These are phyloP conservation scores for Fusarium palustre DNA, from an alignment of 2,329 filamentous ascomycete species.

Conservation along the genomic window DNA sequence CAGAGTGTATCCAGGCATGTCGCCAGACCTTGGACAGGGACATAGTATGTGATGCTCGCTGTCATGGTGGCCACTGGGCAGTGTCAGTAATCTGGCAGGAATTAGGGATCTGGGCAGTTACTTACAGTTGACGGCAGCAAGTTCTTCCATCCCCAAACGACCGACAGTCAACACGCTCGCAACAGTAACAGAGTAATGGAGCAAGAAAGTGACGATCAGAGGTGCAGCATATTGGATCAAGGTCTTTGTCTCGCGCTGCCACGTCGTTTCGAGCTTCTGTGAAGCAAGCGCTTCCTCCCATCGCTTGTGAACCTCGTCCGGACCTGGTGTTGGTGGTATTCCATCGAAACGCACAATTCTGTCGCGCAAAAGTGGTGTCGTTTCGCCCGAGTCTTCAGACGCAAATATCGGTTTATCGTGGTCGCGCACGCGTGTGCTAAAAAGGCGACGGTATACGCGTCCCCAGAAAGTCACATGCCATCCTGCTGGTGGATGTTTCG, in stretches of 20 bases:
- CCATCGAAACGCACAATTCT: slow-evolving; percentile 8
- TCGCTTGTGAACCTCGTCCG: slow-evolving; percentile 36
- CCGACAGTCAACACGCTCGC: slow-evolving; percentile 80
- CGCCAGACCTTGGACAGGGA: slow-evolving; percentile 80
- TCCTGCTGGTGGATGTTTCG: not conserved
- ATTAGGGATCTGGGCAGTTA: not conserved
- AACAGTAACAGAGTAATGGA: slow-evolving; percentile 83
- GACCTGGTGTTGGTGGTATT: slow-evolving; percentile 19
- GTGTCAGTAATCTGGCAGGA: not conserved
- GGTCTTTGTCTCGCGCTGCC: slow-evolving; percentile 86
- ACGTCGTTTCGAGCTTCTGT: slow-evolving; percentile 85
- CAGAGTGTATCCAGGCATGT: slow-evolving; percentile 92
- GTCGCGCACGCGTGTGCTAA: slow-evolving; percentile 31
- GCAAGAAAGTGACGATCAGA: slow-evolving; percentile 74
- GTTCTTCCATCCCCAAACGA: slow-evolving; percentile 72
- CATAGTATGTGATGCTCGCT: slow-evolving; percentile 80
- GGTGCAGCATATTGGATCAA: slow-evolving; percentile 76
- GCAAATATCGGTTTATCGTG: slow-evolving; percentile 21
- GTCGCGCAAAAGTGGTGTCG: slow-evolving; percentile 13
- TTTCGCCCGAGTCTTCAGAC: slow-evolving; percentile 9
- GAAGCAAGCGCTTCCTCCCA: slow-evolving; percentile 86
- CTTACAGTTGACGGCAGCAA: slow-evolving; percentile 54
- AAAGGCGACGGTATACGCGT: slow-evolving; percentile 24
- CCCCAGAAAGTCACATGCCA: slow-evolving; percentile 15
- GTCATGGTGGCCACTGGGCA: slow-evolving; percentile 70